Conservation (phyloP, 805 yeast species). For the Candida broadrunensis region DNA sequence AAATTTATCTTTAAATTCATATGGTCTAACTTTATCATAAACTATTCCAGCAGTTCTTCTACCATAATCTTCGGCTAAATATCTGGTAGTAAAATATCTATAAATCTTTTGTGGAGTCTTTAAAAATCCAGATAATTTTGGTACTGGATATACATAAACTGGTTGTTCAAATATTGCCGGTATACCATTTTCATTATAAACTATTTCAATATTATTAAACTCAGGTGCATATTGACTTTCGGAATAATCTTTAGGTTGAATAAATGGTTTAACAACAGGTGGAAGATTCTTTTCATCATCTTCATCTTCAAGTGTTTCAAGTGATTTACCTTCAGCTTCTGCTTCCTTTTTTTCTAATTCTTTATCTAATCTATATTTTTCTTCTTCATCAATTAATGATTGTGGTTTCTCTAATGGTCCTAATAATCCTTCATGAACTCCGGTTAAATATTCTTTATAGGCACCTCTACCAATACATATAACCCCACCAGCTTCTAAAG, state of each 20-base stretch:
- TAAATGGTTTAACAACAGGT: constrained; percentile 63
- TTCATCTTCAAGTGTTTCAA: constrained; percentile 8
- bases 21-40: constrained; percentile 52
- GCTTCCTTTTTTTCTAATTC: constrained; percentile 26
- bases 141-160: constrained; percentile 68
- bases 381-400: constrained; percentile 15
- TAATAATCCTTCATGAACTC: constrained; percentile 89
- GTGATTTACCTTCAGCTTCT: constrained; percentile 18
- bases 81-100: constrained; percentile 73
- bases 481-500: constrained; percentile 71
- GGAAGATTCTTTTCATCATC: constrained; percentile 16
- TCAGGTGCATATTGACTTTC: constrained; percentile 59
- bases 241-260: constrained; percentile 56
- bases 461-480: constrained; percentile 95
- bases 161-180: constrained; percentile 77
- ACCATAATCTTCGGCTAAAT: constrained; percentile 67
- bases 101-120: constrained; percentile 73
- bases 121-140: constrained; percentile 74
- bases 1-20: constrained; percentile 40
- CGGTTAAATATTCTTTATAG: constrained; percentile 85
- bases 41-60: constrained; percentile 51
- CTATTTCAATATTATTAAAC: constrained; percentile 35
- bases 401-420: constrained; percentile 71
- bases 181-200: constrained; percentile 35
- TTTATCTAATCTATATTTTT: constrained; percentile 8